Evolutionary conservation across 306 rosid genomes (phyloP).

Genomic region (Prunus mume): DNA sequence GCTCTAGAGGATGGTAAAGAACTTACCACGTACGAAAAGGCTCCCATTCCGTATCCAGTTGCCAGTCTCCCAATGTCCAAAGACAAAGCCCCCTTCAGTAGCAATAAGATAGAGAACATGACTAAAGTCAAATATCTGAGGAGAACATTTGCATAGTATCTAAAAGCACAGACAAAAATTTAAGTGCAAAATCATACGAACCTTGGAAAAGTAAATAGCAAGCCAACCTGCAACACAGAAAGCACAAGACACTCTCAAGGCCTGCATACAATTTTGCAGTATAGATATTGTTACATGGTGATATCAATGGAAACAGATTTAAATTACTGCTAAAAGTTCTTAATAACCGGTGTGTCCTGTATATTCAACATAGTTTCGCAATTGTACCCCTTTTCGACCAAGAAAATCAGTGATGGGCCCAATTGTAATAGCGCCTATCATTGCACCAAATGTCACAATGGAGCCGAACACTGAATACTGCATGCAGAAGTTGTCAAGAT

Average conservation of each 20-base stretch:
- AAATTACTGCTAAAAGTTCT: not conserved
- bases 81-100: conserved; percentile 49
- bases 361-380: not conserved
- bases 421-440: conserved; percentile 92
- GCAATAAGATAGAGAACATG: conserved; percentile 16
- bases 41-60: conserved; percentile 99
- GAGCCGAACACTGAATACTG: conserved; percentile 93
- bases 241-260: conserved; percentile 77
- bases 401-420: conserved; percentile 69
- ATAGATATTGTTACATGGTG: not conserved
- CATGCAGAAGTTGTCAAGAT: conserved; percentile 13
- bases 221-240: conserved; percentile 83
- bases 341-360: too few relatives aligned
- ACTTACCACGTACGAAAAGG: conserved; percentile 79
- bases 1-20: not conserved
- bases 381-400: conserved; percentile 82
- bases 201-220: conserved; percentile 77
- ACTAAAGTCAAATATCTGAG: conserved; percentile 13
- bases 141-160: conserved; percentile 1
- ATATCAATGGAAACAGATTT: conserved; percentile 2
- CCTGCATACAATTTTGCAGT: conserved; percentile 46
- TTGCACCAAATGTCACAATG: conserved; percentile 89
- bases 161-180: conserved; percentile 10
- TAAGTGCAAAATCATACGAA: conserved; percentile 18
- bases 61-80: conserved; percentile 87